Base-by-base conservation (phyloP, 371 early-diverging fungal species). In the Syncephalastrum sp. region DNA sequence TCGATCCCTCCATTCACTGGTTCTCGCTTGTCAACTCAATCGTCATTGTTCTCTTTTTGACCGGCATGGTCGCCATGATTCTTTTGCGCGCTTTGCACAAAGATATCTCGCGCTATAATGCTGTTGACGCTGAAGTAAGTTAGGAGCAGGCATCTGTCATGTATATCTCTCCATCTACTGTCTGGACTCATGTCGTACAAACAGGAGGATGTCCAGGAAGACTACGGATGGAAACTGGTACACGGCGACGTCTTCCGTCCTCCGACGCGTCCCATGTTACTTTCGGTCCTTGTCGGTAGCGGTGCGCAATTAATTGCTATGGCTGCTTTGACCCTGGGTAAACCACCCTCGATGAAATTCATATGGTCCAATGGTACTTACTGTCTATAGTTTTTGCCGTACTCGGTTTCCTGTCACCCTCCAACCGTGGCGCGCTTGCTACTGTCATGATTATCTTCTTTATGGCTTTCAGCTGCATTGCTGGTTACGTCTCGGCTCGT, bases 331-430 rank as follows among this genome's bases (percentile, higher is more conserved):
- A 93, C 91, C 0, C 70, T 86, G 6, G 71, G 81, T 82, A 65
- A 57, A 45, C 4, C n/a, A 16, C 10, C 19, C 0, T 42, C 1
- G 6, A 15, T 6, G 12, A 49, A 46, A 16, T 47, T 6, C 19
- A 57, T 14, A 16, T n/a, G 7, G 16, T 48, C 14, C 23, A 42
- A 10, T 42, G 15, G 2, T 27, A 24, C 43, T 15, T 59, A 17
- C 41, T 19, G 33, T 47, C 29, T 51, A 42, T 81, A 82, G 87
- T 88, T 0, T 94, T 98, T 84, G 97, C 97, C 19, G 86, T 91
- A n/a, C 84, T 98, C 43, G 98, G 98, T 16, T 96, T 98, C 83
- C 79, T 98, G 48, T 94, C 95, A 17, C 97, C 97, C 1, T 94
- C 96, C 0, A 91, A 87, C 70, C 93, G 98, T 49, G 97, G 97